A percentile compares a stretch with the other conserved stretches of the same genome.
Conservation (phyloP, 1,284 basidiomycete species). For the Xerocomus minutiporus region DNA sequence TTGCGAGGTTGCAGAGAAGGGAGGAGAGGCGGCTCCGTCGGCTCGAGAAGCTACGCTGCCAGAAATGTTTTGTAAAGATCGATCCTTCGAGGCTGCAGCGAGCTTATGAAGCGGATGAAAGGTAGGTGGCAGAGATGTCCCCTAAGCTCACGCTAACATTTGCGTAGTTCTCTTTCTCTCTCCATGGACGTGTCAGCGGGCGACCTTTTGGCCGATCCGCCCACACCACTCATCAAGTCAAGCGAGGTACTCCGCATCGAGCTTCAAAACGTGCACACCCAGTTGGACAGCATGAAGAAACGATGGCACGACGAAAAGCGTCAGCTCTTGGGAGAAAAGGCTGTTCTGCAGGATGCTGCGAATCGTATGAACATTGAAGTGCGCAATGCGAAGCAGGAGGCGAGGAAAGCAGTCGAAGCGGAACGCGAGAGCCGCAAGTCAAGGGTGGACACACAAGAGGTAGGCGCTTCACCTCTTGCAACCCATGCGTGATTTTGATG, state of each 20-base stretch:
- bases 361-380: slow-evolving; percentile 60
- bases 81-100: slow-evolving; percentile 44
- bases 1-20: slow-evolving; percentile 54
- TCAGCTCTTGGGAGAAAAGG: slow-evolving; percentile 63
- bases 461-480: slow-evolving; percentile 30
- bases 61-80: slow-evolving; percentile 60
- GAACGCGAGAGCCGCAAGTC: slow-evolving; percentile 46
- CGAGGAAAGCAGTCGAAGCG: slow-evolving; percentile 46
- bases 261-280: slow-evolving; percentile 52
- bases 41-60: slow-evolving; percentile 56
- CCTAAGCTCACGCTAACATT: slow-evolving; percentile 2
- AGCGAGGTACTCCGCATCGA: slow-evolving; percentile 57
- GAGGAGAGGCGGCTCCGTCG: slow-evolving; percentile 61
- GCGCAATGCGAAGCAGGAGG: slow-evolving; percentile 53
- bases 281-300: slow-evolving; percentile 59
- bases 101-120: slow-evolving; percentile 49
- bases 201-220: slow-evolving; percentile 49
- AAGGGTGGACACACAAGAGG: slow-evolving; percentile 51
- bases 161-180: slow-evolving; percentile 48
- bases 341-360: slow-evolving; percentile 62
- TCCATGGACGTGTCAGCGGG: slow-evolving; percentile 48
- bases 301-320: slow-evolving; percentile 65
- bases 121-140: slow-evolving; percentile 37
- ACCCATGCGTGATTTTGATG: slow-evolving; percentile 2
- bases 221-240: slow-evolving; percentile 60